phyloP scores from a whole-genome alignment of 148 eudicot genomes.

The Silene conica region DNA sequence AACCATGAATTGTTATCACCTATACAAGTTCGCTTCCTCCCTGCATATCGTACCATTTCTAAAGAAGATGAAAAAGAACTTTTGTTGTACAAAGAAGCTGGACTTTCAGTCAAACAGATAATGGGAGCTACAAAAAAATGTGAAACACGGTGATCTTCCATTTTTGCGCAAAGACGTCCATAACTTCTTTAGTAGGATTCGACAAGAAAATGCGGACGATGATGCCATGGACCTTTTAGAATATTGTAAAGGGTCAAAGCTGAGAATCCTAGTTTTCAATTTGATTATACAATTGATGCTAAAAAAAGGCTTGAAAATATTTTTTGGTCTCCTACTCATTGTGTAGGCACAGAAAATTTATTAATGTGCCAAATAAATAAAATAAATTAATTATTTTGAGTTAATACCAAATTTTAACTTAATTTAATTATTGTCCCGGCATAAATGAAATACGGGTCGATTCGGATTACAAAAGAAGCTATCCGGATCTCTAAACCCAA shows the following conservation, averaged over 20 bases:
- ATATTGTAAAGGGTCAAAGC: not conserved
- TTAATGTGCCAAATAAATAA: too few relatives aligned
- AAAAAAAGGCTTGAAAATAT: not conserved
- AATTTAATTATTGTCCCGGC: too few relatives aligned
- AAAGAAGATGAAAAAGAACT: not conserved
- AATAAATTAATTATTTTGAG: too few relatives aligned
- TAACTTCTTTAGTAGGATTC: not conserved
- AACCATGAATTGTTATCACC: not conserved
- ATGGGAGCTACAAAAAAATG: not conserved
- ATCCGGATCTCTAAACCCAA: too few relatives aligned
- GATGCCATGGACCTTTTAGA: not conserved
- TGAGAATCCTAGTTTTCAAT: not conserved
- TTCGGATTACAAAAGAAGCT: too few relatives aligned
- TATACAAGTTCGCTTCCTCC: not conserved
- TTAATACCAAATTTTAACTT: too few relatives aligned
- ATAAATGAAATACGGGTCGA: too few relatives aligned
- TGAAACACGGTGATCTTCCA: not conserved
- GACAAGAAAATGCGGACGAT: not conserved
- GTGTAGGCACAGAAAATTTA: too few relatives aligned
- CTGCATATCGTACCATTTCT: not conserved
- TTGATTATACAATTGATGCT: not conserved
- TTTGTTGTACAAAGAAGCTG: not conserved
- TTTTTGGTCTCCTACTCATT: not conserved
- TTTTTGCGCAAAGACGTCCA: not conserved
- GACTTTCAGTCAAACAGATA: not conserved